Evolutionary conservation across 106 monocot species (phyloP).

Genomic region (Dendrobium catenatum): DNA sequence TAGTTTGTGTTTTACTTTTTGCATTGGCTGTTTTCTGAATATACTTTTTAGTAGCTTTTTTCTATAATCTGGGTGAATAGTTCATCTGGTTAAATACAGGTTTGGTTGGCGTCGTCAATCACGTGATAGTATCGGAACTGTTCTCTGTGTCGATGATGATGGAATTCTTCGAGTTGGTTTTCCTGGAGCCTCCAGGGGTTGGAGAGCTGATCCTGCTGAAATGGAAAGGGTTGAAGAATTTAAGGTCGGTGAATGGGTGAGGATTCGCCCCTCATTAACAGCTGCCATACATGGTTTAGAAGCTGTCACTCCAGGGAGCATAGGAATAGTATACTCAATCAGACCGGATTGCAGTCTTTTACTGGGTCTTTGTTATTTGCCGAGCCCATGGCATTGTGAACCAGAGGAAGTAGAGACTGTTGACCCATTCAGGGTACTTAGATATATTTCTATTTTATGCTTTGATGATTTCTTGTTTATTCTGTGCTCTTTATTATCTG

Average conservation of each 20-base stretch:
- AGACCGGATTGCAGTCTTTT: constrained; percentile 92
- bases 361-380: constrained; percentile 79
- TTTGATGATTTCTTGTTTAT: neutral
- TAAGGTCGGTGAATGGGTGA: constrained; percentile 96
- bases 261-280: constrained; percentile 75
- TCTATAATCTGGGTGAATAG: neutral
- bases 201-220: constrained; percentile 99
- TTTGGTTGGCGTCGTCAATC: constrained; percentile 97
- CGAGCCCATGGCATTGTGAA: constrained; percentile 93
- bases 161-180: constrained; percentile 94
- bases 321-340: constrained; percentile 87
- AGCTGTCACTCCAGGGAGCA: constrained; percentile 85
- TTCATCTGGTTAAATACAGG: constrained; percentile 27
- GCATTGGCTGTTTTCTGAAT: neutral
- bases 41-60: neutral
- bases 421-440: constrained; percentile 82
- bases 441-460: neutral
- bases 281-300: constrained; percentile 88
- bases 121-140: constrained; percentile 96
- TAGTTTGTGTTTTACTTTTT: neutral
- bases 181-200: constrained; percentile 97
- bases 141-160: constrained; percentile 99
- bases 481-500: neutral
- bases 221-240: constrained; percentile 99
- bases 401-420: constrained; percentile 99